These are phyloP conservation scores for Boletus rubroflammeus DNA, from an alignment of 768 basidiomycete genomes.

Conservation along the genomic window DNA sequence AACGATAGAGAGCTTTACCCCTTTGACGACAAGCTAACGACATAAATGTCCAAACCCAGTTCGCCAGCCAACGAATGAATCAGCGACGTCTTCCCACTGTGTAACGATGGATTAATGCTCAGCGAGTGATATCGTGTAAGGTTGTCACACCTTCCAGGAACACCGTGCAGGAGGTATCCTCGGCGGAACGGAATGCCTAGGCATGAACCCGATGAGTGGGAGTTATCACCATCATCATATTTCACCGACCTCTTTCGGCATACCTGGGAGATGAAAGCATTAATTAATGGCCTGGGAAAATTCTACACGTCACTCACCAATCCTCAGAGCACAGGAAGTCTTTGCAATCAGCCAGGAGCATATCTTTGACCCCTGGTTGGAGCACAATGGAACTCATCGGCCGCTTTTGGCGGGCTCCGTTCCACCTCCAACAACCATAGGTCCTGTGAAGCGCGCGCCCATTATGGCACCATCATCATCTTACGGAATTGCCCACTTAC, in stretches of 20 bases:
- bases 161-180: slow-evolving; percentile 81
- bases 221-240: slow-evolving; percentile 16
- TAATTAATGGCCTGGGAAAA: slow-evolving; percentile 18
- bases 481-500: slow-evolving; percentile 45
- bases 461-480: neutral
- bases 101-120: slow-evolving; percentile 13
- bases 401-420: slow-evolving; percentile 82
- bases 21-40: slow-evolving; percentile 83
- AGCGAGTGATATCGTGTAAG: neutral
- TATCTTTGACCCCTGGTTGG: slow-evolving; percentile 86
- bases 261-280: slow-evolving; percentile 52
- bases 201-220: slow-evolving; percentile 17
- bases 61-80: slow-evolving; percentile 85
- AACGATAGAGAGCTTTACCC: slow-evolving; percentile 47
- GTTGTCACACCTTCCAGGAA: slow-evolving; percentile 67
- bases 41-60: slow-evolving; percentile 86
- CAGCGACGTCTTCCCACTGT: slow-evolving; percentile 80
- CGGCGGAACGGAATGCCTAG: slow-evolving; percentile 84
- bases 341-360: slow-evolving; percentile 83
- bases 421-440: slow-evolving; percentile 82
- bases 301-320: slow-evolving; percentile 52
- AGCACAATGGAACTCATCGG: slow-evolving; percentile 92
- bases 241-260: slow-evolving; percentile 73
- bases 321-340: slow-evolving; percentile 83
- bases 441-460: slow-evolving; percentile 38